Evolutionary conservation across 2,329 filamentous ascomycete genomes (phyloP).

Genomic region (Davidsoniella eucalypti): DNA sequence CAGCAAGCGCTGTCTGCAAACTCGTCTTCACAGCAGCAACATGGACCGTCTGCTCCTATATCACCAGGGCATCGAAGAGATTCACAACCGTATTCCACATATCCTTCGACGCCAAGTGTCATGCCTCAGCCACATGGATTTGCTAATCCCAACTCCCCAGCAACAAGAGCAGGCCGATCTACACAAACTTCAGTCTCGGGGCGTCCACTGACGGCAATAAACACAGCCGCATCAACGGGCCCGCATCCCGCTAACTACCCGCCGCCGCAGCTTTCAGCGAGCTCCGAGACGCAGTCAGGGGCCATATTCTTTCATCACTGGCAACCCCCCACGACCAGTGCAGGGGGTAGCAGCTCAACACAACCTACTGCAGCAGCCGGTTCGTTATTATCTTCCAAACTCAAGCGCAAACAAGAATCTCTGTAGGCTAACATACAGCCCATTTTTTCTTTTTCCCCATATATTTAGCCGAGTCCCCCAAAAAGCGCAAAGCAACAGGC

Average conservation of each 20-base stretch:
- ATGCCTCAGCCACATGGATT: slow-evolving; percentile 4
- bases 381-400: slow-evolving; percentile 31
- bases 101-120: slow-evolving; percentile 21
- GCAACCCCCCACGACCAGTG: slow-evolving; percentile 61
- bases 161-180: background rate
- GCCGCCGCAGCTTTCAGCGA: slow-evolving; percentile 32
- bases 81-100: slow-evolving; percentile 25
- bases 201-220: slow-evolving; percentile 23
- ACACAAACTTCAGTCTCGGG: slow-evolving; percentile 14
- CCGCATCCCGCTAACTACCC: slow-evolving; percentile 4
- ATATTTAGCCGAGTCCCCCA: slow-evolving; percentile 50
- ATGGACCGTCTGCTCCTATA: slow-evolving; percentile 18
- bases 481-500: slow-evolving; percentile 64
- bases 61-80: slow-evolving; percentile 10
- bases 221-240: slow-evolving; percentile 9
- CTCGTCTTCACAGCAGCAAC: slow-evolving; percentile 24
- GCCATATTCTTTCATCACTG: slow-evolving; percentile 79
- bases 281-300: slow-evolving; percentile 40
- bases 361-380: slow-evolving; percentile 60
- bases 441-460: background rate
- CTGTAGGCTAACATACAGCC: slow-evolving; percentile 13
- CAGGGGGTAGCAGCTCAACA: slow-evolving; percentile 30
- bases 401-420: slow-evolving; percentile 29
- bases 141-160: slow-evolving; percentile 8
- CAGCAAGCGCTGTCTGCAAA: slow-evolving; percentile 44